phyloP scores from a whole-genome alignment of 179 eudicot genomes.

The Nepenthes alata region DNA sequence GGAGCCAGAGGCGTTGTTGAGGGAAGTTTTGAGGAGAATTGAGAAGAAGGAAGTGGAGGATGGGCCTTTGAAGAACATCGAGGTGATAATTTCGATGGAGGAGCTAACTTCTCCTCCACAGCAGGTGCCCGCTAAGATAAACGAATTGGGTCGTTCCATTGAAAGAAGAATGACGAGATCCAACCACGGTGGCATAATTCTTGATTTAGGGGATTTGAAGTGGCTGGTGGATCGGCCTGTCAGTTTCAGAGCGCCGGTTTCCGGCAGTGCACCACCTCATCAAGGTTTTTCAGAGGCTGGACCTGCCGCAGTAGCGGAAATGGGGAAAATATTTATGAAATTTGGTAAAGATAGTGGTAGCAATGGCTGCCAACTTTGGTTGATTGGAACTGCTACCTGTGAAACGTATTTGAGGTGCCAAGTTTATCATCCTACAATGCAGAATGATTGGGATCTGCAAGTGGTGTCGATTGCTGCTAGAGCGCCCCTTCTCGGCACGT shows the following conservation, averaged over 20 bases:
- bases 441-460: constrained; percentile 75
- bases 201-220: constrained; percentile 71
- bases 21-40: constrained; percentile 37
- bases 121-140: constrained; percentile 17
- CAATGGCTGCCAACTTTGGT: constrained; percentile 37
- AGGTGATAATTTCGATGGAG: constrained; percentile 34
- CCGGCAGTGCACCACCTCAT: constrained; percentile 7
- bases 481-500: constrained; percentile 45
- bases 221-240: constrained; percentile 64
- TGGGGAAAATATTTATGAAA: constrained; percentile 36
- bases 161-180: constrained; percentile 22
- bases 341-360: constrained; percentile 15
- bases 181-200: constrained; percentile 37
- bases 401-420: constrained; percentile 87
- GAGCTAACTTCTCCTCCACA: constrained; percentile 25
- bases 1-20: constrained; percentile 36
- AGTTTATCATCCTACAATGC: constrained; percentile 72
- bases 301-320: constrained; percentile 28
- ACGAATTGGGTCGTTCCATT: constrained; percentile 38
- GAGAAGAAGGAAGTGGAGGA: constrained; percentile 46
- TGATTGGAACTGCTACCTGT: constrained; percentile 78
- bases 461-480: constrained; percentile 63
- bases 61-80: constrained; percentile 30
- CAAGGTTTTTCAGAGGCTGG: constrained; percentile 31
- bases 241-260: constrained; percentile 8